phyloP scores from a whole-genome alignment of 768 basidiomycete species.

The Rubroboletus satanas region DNA sequence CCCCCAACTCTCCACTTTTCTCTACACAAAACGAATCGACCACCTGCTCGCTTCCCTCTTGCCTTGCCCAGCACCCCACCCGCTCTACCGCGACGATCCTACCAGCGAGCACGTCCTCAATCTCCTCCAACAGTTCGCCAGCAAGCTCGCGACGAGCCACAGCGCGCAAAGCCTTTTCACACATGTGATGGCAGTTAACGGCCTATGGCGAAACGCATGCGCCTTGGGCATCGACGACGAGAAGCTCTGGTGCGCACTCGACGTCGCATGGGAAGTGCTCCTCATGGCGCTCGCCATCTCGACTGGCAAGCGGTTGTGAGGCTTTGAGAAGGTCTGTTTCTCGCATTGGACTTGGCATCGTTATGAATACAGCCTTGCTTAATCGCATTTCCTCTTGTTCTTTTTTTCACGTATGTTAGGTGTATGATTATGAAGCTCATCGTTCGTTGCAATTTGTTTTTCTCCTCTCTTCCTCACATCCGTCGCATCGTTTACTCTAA shows the following conservation, averaged over 20 bases:
- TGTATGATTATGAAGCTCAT: slow-evolving; percentile 25
- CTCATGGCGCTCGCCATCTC: slow-evolving; percentile 37
- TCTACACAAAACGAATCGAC: slow-evolving; percentile 63
- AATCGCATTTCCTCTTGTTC: slow-evolving; percentile 1
- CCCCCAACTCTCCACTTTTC: slow-evolving; percentile 56
- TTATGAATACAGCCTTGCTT: slow-evolving; percentile 4
- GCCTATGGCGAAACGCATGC: slow-evolving; percentile 50
- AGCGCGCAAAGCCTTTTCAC: slow-evolving; percentile 31
- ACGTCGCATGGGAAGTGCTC: slow-evolving; percentile 49
- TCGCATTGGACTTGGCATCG: slow-evolving; percentile 10
- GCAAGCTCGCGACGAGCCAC: slow-evolving; percentile 12
- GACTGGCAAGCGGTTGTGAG: slow-evolving; percentile 20
- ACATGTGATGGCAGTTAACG: slow-evolving; percentile 37
- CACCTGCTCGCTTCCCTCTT: slow-evolving; percentile 60
- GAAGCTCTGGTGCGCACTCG: slow-evolving; percentile 44
- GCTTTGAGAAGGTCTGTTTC: not conserved
- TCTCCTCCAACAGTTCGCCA: slow-evolving; percentile 15
- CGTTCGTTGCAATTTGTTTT: not conserved
- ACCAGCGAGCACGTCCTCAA: slow-evolving; percentile 9
- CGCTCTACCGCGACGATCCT: slow-evolving; percentile 25
- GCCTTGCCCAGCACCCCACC: slow-evolving; percentile 37
- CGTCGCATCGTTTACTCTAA: not conserved
- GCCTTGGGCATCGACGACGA: slow-evolving; percentile 48
- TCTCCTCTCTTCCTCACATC: not conserved
- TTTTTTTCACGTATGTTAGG: not conserved